Evolutionary conservation across 2,329 filamentous ascomycete species (phyloP).

Genomic region (Fusarium cyanostomum): DNA sequence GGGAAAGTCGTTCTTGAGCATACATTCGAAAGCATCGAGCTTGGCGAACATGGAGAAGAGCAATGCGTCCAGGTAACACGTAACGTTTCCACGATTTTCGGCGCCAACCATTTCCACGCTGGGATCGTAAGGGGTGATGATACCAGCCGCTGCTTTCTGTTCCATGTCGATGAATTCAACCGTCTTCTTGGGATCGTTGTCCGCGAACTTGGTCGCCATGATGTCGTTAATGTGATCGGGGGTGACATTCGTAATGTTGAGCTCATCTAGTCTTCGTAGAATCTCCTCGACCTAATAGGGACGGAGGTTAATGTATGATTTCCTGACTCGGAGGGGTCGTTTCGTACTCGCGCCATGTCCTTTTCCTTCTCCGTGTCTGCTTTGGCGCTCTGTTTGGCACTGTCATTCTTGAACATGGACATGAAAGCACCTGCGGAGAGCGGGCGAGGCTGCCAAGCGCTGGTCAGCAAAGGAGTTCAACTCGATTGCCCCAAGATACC

Average conservation of each 20-base stretch:
- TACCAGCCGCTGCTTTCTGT: slow-evolving; percentile 82
- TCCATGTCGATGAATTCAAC: slow-evolving; percentile 80
- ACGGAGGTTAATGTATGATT: slow-evolving; percentile 23
- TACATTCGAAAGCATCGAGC: slow-evolving; percentile 89
- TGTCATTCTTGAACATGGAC: slow-evolving; percentile 71
- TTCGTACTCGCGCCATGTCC: slow-evolving; percentile 51
- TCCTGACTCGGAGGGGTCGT: neutral
- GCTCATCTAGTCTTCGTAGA: slow-evolving; percentile 52
- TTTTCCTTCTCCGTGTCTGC: slow-evolving; percentile 61
- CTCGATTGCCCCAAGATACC: neutral
- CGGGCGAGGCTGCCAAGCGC: slow-evolving; percentile 57
- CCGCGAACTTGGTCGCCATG: slow-evolving; percentile 70
- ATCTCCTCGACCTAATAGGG: slow-evolving; percentile 54
- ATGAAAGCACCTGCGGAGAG: slow-evolving; percentile 67
- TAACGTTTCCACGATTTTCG: slow-evolving; percentile 84
- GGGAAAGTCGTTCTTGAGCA: slow-evolving; percentile 81
- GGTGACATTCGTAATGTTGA: slow-evolving; percentile 57
- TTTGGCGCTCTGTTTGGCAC: slow-evolving; percentile 58
- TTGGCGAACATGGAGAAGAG: slow-evolving; percentile 96
- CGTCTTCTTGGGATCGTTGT: slow-evolving; percentile 77
- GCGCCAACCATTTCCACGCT: slow-evolving; percentile 80
- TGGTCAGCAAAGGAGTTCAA: slow-evolving; percentile 13
- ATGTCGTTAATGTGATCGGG: slow-evolving; percentile 67
- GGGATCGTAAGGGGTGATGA: slow-evolving; percentile 79
- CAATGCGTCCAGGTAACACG: slow-evolving; percentile 92